Base-by-base conservation (phyloP, 2,329 filamentous ascomycete genomes). In the Fusarium proliferatum region DNA sequence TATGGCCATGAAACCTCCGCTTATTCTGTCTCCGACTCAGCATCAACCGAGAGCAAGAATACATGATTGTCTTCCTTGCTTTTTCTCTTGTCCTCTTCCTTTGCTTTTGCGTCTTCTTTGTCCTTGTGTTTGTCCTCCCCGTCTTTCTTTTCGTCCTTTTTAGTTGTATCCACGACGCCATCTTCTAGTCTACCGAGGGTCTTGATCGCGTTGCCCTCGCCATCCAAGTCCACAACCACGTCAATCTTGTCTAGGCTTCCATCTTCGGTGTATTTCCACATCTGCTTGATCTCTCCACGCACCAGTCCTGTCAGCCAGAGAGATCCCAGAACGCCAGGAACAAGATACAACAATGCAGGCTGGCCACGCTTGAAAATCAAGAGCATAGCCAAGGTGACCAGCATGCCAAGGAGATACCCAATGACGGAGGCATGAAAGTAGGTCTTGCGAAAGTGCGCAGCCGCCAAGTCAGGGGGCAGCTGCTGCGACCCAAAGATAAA, bases 281-380 rank as follows among this genome's bases (percentile, higher is more conserved):
- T 92, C 46, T 91, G 82, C 57, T 85, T 86, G 5, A 96, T 72
- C 78, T 98, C 95, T 5, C 94, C 93, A 16, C 91, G 89, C 23
- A 88, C 80, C 9, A 91, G 75, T 0, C 92, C 96, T 4, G 93
- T 96, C 7, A 90, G 81, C 92, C 94, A 97, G 2, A 96, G 80
- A 3, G 92, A 88, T 3, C 88, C 86, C 9, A 98, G 84, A 1
- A 98, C 94, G 1, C 93, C 92, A 0, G 96, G 96, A 1, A 98
- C 96, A 11, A 99, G 89, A 80, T 98, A 98, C 19, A 99, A 85
- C 38, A 99, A 86, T 12, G 96, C 96, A 1, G 96, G 96, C 80
- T 99, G 96, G 6, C 94, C 94, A 71, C 94, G 94, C 52, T 92
- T 88, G 78, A 91, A 96, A 15, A 94, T 84, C 56, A 95, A 86